These are phyloP conservation scores for Ceratobasidium papillatum DNA, from an alignment of 1,284 basidiomycete species.

Conservation along the genomic window DNA sequence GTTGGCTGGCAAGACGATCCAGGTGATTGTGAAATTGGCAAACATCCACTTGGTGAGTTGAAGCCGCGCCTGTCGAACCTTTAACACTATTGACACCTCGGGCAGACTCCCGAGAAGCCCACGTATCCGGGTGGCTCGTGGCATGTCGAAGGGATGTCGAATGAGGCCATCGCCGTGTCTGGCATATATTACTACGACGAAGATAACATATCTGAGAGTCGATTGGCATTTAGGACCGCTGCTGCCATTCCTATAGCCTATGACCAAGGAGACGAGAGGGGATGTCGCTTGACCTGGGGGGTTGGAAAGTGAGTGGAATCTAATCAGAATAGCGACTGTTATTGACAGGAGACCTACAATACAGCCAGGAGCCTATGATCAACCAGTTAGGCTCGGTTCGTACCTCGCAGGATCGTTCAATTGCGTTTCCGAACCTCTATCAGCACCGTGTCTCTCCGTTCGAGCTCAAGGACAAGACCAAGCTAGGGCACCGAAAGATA, in stretches of 20 bases:
- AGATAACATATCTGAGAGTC: constrained; percentile 43
- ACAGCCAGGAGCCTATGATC: constrained; percentile 37
- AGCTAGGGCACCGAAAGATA: constrained; percentile 60
- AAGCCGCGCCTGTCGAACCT: no score
- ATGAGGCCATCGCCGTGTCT: constrained; percentile 67
- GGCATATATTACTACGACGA: constrained; percentile 54
- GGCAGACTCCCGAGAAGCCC: constrained; percentile 56
- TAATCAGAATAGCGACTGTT: neutral
- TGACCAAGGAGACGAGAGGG: constrained; percentile 29
- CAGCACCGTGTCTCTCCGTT: constrained; percentile 59
- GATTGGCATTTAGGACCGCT: constrained; percentile 60
- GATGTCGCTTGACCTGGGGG: constrained; percentile 17
- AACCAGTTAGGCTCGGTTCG: constrained; percentile 53
- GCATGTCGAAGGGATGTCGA: constrained; percentile 60
- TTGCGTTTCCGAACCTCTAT: constrained; percentile 59
- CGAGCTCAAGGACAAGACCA: constrained; percentile 55
- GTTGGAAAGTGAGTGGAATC: constrained; percentile 8
- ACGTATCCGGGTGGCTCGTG: constrained; percentile 55
- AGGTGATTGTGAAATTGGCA: constrained; percentile 63
- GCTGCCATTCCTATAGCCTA: constrained; percentile 45
- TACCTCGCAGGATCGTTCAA: constrained; percentile 53
- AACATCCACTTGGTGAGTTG: constrained; percentile 55
- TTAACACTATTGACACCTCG: constrained; percentile 53
- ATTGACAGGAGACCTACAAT: no score
- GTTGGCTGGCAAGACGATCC: constrained; percentile 55